Conservation (phyloP, 73 alveolate species). For the Paramecium primaurelia region DNA sequence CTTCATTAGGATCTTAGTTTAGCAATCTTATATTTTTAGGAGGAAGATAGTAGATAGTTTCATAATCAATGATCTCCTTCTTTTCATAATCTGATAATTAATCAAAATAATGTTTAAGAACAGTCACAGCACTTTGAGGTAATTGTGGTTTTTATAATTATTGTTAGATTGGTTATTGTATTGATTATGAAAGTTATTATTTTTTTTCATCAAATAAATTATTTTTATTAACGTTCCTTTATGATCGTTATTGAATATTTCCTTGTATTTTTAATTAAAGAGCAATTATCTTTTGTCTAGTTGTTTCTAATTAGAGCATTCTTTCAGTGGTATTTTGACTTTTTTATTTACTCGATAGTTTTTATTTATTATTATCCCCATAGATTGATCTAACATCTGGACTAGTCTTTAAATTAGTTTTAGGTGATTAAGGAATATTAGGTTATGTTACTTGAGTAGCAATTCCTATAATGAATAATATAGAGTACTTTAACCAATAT, state of each 20-base stretch:
- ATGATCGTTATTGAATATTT: background rate
- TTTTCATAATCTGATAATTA: conserved; percentile 27
- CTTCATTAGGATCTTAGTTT: background rate
- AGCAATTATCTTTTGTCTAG: background rate
- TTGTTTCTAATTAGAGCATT: background rate
- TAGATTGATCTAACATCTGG: background rate
- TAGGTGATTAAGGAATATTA: background rate
- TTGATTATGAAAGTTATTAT: background rate
- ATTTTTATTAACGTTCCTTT: background rate
- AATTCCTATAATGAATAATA: background rate
- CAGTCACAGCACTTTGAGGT: background rate
- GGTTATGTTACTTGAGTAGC: background rate
- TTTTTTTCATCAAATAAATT: background rate
- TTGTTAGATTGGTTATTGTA: background rate
- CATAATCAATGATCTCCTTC: conserved; percentile 53
- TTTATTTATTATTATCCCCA: background rate
- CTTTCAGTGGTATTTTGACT: background rate
- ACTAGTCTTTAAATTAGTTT: background rate
- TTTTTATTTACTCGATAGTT: background rate
- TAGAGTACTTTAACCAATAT: background rate
- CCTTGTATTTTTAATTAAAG: background rate
- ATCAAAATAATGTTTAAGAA: background rate
- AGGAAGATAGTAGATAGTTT: conserved; percentile 46
- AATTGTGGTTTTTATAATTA: background rate
- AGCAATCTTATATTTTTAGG: background rate